Percentiles rank a stretch among this genome's conserved stretches.
Conservation (phyloP, 441 rosid genomes). For the Euphorbia corollata region DNA sequence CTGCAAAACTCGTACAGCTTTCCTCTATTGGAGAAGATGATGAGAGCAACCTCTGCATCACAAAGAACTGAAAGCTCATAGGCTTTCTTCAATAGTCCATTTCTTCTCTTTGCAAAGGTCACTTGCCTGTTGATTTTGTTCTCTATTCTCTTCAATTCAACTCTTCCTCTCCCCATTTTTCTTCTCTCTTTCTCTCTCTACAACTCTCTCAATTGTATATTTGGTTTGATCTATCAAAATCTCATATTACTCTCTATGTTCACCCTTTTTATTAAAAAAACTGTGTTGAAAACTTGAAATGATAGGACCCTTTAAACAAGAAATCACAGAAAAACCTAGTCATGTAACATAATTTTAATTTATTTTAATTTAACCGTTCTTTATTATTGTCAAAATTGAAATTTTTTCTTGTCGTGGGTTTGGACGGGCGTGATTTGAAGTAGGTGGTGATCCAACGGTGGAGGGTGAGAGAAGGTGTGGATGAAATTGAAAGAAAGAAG, state of each 20-base stretch:
- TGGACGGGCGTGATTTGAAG: constrained; percentile 10
- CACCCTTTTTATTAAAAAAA: too few species aligned
- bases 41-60: constrained; percentile 99
- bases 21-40: constrained; percentile 99
- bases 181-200: constrained; percentile 11
- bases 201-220: not conserved
- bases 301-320: constrained; percentile 12
- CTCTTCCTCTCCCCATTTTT: constrained; percentile 95
- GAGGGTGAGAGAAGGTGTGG: not conserved
- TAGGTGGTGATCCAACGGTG: constrained; percentile 26
- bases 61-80: constrained; percentile 97
- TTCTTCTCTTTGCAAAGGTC: constrained; percentile 96
- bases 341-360: too few species aligned
- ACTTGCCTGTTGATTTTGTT: constrained; percentile 99
- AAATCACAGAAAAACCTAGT: constrained; percentile 11
- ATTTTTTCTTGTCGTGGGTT: not conserved
- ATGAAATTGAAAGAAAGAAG: not conserved
- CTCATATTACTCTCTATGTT: too few species aligned
- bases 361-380: not conserved
- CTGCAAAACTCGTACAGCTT: constrained; percentile 99
- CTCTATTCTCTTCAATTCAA: constrained; percentile 97
- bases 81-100: constrained; percentile 97
- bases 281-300: constrained; percentile 8
- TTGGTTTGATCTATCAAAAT: too few species aligned
- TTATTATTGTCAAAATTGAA: not conserved